Evolutionary conservation across 306 rosid genomes (phyloP), one percentile per base, ranked within the genome.

Genomic region (Psophocarpus tetragonolobus): DNA sequence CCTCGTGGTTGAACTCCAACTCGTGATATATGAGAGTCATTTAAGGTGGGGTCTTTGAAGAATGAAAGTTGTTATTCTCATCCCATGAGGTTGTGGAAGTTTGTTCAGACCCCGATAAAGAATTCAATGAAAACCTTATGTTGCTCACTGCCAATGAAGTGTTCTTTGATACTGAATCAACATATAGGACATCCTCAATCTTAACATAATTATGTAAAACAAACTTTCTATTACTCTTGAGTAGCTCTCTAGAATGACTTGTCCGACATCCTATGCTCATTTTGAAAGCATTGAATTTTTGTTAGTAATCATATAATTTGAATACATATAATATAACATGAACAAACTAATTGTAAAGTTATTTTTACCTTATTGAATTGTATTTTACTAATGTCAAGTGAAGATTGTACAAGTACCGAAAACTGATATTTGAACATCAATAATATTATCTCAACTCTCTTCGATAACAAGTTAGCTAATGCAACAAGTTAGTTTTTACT

Each of bases 191-290:
- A 68, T 96, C 99, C 47, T 92, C 99, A 71, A 96, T 87, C 87
- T 90, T 13, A 98, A 96, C 86, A 84, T 54, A 32, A 91, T 88
- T 36, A 87, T 91, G 72, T 70, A 85, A 29, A 98, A 98, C 64
- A 92, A 82, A 79, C 98, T 96, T 84, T 92, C 99, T 82, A 96
- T 90, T 6, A 92, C 89, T 90, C 99, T 90, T 62, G 99, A 92
- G 81, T 92, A 92, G 89, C 98, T 92, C 82, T 96, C 99, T 39
- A 96, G 88, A 83, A 90, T 92, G 63, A 97, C 90, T 50, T 88
- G 90, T 61, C 99, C 99, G 3, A 92, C 89, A 87, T 92, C 99
- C 99, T 96, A 87, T 84, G 42, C 33, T 84, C 42, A 82, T 70
- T 69, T 23, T 32, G 27, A 30, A 82, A 65, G 21, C 47, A 63